Evolutionary conservation across 2,329 filamentous ascomycete species (phyloP).

Genomic region (Trichophyton schoenleinii): DNA sequence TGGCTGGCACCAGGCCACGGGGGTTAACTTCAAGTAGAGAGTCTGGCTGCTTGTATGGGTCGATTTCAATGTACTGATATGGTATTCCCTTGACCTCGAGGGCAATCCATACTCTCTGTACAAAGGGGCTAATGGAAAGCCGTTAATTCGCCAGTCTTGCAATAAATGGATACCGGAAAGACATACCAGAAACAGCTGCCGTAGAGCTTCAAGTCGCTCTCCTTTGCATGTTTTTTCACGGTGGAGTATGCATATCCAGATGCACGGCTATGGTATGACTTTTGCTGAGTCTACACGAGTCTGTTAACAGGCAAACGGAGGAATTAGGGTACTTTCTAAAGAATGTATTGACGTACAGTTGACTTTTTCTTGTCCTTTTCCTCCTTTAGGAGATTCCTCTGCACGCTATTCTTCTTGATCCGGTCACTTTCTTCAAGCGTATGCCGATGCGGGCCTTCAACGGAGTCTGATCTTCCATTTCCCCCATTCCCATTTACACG

Average conservation of each 20-base stretch:
- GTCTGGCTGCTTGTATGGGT: conserved; percentile 63
- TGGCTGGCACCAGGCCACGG: conserved; percentile 60
- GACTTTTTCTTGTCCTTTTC: conserved; percentile 54
- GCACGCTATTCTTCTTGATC: conserved; percentile 69
- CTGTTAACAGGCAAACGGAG: background rate
- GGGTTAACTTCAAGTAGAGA: conserved; percentile 64
- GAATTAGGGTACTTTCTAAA: background rate
- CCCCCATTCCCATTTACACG: conserved; percentile 64
- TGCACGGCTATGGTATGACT: conserved; percentile 58
- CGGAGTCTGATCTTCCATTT: conserved; percentile 58
- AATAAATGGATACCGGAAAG: background rate
- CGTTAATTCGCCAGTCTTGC: conserved; percentile 5
- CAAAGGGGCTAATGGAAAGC: conserved; percentile 52
- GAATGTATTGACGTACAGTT: conserved; percentile 33
- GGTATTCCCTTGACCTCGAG: conserved; percentile 64
- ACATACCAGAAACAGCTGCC: conserved; percentile 71
- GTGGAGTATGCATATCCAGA: conserved; percentile 59
- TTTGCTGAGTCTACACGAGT: conserved; percentile 38
- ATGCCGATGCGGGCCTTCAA: conserved; percentile 63
- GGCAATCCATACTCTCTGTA: conserved; percentile 80
- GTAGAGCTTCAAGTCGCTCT: conserved; percentile 62
- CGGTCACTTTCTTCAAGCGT: conserved; percentile 60
- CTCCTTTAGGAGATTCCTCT: conserved; percentile 51
- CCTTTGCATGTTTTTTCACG: conserved; percentile 55
- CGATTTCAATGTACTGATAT: conserved; percentile 79